Evolutionary conservation across 805 yeast genomes (phyloP).

Genomic region (Wickerhamiella galacta): DNA sequence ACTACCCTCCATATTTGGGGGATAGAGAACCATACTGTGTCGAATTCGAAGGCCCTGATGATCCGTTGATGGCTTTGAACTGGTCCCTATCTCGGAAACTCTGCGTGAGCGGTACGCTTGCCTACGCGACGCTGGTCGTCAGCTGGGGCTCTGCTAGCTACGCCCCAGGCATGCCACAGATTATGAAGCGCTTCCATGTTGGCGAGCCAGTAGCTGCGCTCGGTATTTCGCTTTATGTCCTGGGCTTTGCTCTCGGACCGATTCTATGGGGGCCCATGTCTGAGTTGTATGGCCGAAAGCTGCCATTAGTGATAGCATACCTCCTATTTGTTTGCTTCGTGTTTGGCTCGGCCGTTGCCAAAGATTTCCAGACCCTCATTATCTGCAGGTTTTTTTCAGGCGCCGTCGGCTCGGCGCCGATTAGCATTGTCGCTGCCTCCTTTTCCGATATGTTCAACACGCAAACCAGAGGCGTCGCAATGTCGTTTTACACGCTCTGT

Average conservation of each 20-base stretch:
- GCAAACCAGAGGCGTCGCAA: constrained; percentile 54
- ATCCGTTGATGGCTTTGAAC: constrained; percentile 3
- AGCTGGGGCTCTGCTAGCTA: constrained; percentile 5
- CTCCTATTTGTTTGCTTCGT: constrained; percentile 43
- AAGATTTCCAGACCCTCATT: constrained; percentile 53
- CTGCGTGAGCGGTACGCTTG: background rate
- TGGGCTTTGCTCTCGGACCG: constrained; percentile 91
- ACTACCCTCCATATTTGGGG: constrained; percentile 5
- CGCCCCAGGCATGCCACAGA: constrained; percentile 27
- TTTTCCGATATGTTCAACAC: constrained; percentile 69
- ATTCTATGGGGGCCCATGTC: constrained; percentile 78
- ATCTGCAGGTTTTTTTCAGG: constrained; percentile 72
- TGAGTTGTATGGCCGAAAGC: constrained; percentile 58
- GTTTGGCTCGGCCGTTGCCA: constrained; percentile 63
- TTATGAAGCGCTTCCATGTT: constrained; percentile 39
- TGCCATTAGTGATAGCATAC: constrained; percentile 38
- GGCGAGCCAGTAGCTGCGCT: constrained; percentile 54
- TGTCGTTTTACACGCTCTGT: constrained; percentile 51
- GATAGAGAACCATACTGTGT: constrained; percentile 7
- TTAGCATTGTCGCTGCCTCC: constrained; percentile 74
- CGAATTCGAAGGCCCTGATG: constrained; percentile 6
- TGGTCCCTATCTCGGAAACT: constrained; percentile 3
- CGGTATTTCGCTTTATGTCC: constrained; percentile 65
- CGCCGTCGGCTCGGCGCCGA: constrained; percentile 64
- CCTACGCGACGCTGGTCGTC: constrained; percentile 10